A percentile compares a stretch with the other conserved stretches of the same genome.
phyloP scores from a whole-genome alignment of 352 stramenopile species.

The Thalassiosira livingstoniorum region DNA sequence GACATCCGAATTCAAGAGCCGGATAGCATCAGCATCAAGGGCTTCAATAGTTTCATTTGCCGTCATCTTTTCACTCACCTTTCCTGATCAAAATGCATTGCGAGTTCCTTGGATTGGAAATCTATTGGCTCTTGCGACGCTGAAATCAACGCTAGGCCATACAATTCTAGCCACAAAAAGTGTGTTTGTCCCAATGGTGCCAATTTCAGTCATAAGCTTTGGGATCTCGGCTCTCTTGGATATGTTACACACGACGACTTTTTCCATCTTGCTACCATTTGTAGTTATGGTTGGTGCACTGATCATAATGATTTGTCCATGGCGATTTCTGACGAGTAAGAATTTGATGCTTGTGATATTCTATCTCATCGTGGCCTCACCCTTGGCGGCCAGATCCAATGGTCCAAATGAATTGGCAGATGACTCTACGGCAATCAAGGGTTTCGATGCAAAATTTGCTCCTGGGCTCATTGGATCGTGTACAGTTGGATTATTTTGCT shows the following conservation, averaged over 20 bases:
- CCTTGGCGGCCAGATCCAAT: slow-evolving; percentile 35
- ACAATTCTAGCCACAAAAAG: slow-evolving; percentile 23
- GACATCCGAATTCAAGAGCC: slow-evolving; percentile 28
- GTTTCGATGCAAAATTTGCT: slow-evolving; percentile 32
- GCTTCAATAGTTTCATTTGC: slow-evolving; percentile 29
- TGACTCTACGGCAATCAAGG: slow-evolving; percentile 1
- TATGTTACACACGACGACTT: slow-evolving; percentile 17
- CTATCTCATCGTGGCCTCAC: slow-evolving; percentile 46
- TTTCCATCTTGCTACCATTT: slow-evolving; percentile 53
- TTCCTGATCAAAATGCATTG: slow-evolving; percentile 29
- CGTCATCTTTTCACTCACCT: slow-evolving; percentile 29
- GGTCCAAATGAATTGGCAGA: not conserved
- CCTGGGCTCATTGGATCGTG: slow-evolving; percentile 47
- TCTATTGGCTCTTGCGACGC: slow-evolving; percentile 27
- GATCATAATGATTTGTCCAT: slow-evolving; percentile 46
- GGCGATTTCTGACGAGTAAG: slow-evolving; percentile 41
- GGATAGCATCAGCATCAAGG: slow-evolving; percentile 14
- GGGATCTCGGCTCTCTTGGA: slow-evolving; percentile 18
- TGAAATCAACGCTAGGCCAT: slow-evolving; percentile 36
- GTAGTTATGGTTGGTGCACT: slow-evolving; percentile 25
- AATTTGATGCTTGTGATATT: slow-evolving; percentile 55
- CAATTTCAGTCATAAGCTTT: slow-evolving; percentile 29
- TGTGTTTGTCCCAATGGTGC: slow-evolving; percentile 49
- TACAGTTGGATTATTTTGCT: slow-evolving; percentile 20
- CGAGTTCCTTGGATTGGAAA: slow-evolving; percentile 49